phyloP scores from a whole-genome alignment of 2,329 filamentous ascomycete species.

The Triangularia setosa region DNA sequence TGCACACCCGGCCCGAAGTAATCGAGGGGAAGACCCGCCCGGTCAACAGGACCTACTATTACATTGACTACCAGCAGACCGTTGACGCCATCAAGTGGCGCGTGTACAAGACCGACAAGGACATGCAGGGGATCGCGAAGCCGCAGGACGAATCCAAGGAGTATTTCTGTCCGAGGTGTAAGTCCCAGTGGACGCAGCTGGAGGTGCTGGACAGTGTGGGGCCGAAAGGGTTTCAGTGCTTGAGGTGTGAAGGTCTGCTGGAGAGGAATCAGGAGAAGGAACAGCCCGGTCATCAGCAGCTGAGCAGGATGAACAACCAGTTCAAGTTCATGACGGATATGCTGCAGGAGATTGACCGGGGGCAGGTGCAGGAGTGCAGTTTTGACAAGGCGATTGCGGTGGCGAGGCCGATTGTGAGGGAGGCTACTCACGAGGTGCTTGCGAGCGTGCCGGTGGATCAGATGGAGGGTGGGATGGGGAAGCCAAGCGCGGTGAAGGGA shows the following conservation, averaged over 20 bases:
- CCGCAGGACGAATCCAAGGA: constrained; percentile 86
- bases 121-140: constrained; percentile 78
- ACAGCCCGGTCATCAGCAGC: constrained; percentile 67
- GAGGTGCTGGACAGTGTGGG: constrained; percentile 79
- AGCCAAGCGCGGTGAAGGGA: constrained; percentile 67
- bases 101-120: constrained; percentile 81
- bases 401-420: constrained; percentile 61
- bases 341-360: constrained; percentile 71
- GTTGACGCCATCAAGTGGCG: constrained; percentile 97
- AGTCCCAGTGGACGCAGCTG: constrained; percentile 81
- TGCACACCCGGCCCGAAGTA: constrained; percentile 73
- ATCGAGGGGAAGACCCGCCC: constrained; percentile 78
- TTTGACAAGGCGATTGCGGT: constrained; percentile 66
- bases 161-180: constrained; percentile 78
- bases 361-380: constrained; percentile 68
- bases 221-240: constrained; percentile 72
- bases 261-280: constrained; percentile 63
- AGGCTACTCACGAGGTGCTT: constrained; percentile 62
- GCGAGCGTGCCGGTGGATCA: constrained; percentile 56
- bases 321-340: constrained; percentile 75
- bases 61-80: constrained; percentile 89
- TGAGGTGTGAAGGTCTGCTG: constrained; percentile 66
- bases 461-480: constrained; percentile 35
- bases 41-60: constrained; percentile 89
- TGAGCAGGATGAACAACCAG: constrained; percentile 71